Base-by-base conservation (phyloP, 352 stramenopile genomes). In the Halophytophthora batemanensis region DNA sequence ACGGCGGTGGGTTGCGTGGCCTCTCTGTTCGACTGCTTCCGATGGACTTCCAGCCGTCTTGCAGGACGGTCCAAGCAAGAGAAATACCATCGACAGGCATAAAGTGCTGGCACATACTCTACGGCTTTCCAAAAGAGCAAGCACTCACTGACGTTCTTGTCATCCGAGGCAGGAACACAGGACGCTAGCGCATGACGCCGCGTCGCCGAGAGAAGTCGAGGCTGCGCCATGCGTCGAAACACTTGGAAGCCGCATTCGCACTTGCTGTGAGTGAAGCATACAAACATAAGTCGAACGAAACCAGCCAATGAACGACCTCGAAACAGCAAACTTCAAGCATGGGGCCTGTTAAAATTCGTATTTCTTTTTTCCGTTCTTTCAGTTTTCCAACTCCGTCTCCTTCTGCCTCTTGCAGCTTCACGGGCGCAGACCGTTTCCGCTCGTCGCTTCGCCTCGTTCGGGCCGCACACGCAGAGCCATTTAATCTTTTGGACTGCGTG, bases 181-280 rank as follows among this genome's bases (percentile, higher is more conserved):
- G 18, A 31, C 25, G 25, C 8, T 31, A 31, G 25, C 25, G 25
- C 25, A 31, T 31, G 25, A 31, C 8, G 25, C 25, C 8, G 25
- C 25, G 25, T 31, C 25, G 4, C 4, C 25, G 8, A 31, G 25
- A 31, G 25, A 8, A 50, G 43, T 52, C 54, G 44, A 51, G 58
- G 49, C 53, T 18, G 23, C 49, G 17, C 31, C 14, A 44, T 33
- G 14, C 40, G 38, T 19, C 56, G n/a, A 50, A 60, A 38, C 39
- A n/a, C 28, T 39, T 43, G 8, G 31, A 31, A 36, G 14, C 38
- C 12, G 52, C 45, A n/a, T 29, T 13, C 35, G 28, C 14, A 53
- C 34, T 35, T 34, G 42, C 13, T 21, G 22, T 49, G n/a, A 25
- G 44, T 50, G 40, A 40, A 31, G 17, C 18, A 17, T n/a, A n/a